phyloP scores from a whole-genome alignment of 768 basidiomycete species.

The Amanita jacksonii region DNA sequence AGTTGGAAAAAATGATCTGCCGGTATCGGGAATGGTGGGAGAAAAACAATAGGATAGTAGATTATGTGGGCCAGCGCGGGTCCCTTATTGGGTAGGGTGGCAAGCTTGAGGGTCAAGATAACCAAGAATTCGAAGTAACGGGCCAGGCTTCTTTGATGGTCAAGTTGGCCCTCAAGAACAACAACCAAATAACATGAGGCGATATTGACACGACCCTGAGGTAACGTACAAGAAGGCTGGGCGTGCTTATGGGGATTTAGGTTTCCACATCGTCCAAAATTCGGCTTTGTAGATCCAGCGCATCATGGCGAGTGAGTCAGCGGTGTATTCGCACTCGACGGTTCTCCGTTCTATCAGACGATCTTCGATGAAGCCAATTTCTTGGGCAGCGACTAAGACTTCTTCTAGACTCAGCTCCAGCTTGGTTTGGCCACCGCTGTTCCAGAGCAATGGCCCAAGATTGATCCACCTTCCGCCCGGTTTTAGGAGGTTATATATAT shows the following conservation, averaged over 20 bases:
- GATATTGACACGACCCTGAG: constrained; percentile 4
- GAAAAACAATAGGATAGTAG: no score
- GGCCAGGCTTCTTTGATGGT: no score
- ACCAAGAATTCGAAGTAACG: no score
- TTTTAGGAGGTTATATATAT: constrained; percentile 45
- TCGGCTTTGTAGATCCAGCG: constrained; percentile 58
- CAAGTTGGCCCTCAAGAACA: no score
- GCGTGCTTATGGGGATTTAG: constrained; percentile 15
- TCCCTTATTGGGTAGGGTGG: no score
- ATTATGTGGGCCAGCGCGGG: no score
- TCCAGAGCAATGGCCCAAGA: constrained; percentile 60
- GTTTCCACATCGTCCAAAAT: constrained; percentile 53
- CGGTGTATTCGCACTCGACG: constrained; percentile 59
- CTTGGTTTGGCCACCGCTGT: constrained; percentile 41
- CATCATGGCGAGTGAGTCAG: constrained; percentile 58
- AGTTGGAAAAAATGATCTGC: no score
- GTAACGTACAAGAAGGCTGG: constrained; percentile 2
- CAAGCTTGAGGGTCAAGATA: no score
- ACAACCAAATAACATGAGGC: neutral
- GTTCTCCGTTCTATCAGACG: constrained; percentile 24
- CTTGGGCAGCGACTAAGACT: constrained; percentile 38
- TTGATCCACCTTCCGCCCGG: constrained; percentile 68
- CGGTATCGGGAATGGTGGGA: no score
- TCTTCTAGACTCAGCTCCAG: constrained; percentile 59
- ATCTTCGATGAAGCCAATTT: constrained; percentile 41